A percentile compares a stretch with the other conserved stretches of the same genome.
Conservation (phyloP, 768 basidiomycete species). For the Russula virescens region DNA sequence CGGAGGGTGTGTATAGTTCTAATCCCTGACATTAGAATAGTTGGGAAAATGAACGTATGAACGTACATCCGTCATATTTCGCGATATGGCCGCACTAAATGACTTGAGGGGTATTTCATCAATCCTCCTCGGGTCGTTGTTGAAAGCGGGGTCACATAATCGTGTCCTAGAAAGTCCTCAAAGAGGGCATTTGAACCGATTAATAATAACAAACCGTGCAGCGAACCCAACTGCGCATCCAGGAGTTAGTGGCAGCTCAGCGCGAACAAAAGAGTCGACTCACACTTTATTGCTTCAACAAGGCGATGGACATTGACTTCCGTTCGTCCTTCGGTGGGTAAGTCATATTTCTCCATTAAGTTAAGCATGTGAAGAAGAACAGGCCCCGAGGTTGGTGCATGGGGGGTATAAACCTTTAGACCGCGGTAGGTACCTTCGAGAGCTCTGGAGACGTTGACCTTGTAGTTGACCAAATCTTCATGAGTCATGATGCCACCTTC, state of each 20-base stretch:
- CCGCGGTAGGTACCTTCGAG: constrained; percentile 72
- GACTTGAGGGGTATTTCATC: constrained; percentile 60
- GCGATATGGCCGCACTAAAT: constrained; percentile 54
- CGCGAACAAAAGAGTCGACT: constrained; percentile 27
- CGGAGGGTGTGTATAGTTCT: constrained; percentile 78
- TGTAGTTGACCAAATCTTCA: constrained; percentile 67
- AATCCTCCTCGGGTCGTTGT: constrained; percentile 51
- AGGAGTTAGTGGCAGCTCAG: background rate
- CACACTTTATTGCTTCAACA: constrained; percentile 82
- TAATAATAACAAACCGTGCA: constrained; percentile 39
- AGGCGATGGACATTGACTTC: constrained; percentile 69
- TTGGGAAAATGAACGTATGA: background rate
- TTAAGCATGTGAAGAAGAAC: constrained; percentile 93
- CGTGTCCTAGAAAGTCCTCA: constrained; percentile 52
- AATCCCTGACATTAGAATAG: constrained; percentile 3
- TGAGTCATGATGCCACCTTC: constrained; percentile 79
- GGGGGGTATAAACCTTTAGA: constrained; percentile 75
- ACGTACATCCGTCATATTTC: constrained; percentile 79
- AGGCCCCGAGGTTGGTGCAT: constrained; percentile 82
- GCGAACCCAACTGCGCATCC: constrained; percentile 52
- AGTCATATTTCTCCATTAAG: constrained; percentile 68
- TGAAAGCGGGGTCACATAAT: constrained; percentile 72
- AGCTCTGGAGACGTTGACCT: constrained; percentile 63
- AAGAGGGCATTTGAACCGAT: background rate
- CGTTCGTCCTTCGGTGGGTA: constrained; percentile 45